phyloP scores from a whole-genome alignment of 1,139 yeast genomes.

The Candida tunisiensis region DNA sequence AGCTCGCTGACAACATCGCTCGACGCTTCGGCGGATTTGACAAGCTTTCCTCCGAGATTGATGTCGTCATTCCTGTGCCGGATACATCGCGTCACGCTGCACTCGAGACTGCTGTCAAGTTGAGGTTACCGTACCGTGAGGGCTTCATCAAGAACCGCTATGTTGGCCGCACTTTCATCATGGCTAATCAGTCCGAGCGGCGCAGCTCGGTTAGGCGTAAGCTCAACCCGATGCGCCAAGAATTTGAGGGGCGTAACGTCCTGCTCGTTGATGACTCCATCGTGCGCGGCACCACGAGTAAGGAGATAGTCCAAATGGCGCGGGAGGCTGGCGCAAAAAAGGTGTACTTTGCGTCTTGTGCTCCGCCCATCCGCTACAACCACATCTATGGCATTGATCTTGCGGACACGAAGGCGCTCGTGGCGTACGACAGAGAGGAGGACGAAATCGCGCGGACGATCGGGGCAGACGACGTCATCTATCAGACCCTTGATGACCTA shows the following conservation, averaged over 20 bases:
- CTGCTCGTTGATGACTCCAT: conserved; percentile 91
- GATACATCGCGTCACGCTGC: conserved; percentile 96
- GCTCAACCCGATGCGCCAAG: conserved; percentile 90
- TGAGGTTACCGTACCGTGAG: conserved; percentile 79
- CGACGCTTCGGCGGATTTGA: conserved; percentile 31
- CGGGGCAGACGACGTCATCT: conserved; percentile 85
- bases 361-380: conserved; percentile 90
- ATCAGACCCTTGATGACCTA: conserved; percentile 72
- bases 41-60: conserved; percentile 39
- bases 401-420: conserved; percentile 89
- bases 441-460: conserved; percentile 61
- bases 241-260: conserved; percentile 75
- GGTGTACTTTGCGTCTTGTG: conserved; percentile 92
- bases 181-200: conserved; percentile 96
- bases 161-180: conserved; percentile 93
- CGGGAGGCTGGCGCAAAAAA: conserved; percentile 91
- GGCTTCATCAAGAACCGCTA: conserved; percentile 95
- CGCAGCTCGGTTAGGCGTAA: conserved; percentile 88
- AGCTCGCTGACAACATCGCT: conserved; percentile 59
- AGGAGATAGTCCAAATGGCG: conserved; percentile 94
- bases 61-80: conserved; percentile 95
- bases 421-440: conserved; percentile 66
- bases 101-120: conserved; percentile 70
- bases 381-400: conserved; percentile 96
- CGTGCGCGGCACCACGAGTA: conserved; percentile 94